phyloP scores from a whole-genome alignment of 2,329 filamentous ascomycete species.

The Metarhizium anisopliae region DNA sequence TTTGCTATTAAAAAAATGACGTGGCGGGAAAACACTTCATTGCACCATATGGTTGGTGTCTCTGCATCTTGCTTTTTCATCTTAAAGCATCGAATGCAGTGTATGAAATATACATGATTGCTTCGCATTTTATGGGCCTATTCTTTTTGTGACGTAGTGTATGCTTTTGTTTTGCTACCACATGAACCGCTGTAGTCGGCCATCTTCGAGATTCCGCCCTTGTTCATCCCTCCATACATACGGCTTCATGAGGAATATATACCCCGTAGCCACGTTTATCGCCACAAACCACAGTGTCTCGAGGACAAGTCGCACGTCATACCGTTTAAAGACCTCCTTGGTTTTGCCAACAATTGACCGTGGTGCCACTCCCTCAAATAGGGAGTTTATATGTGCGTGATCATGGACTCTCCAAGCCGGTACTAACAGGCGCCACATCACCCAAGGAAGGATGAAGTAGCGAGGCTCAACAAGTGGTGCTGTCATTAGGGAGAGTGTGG shows the following conservation, averaged over 20 bases:
- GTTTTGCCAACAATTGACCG: conserved; percentile 1
- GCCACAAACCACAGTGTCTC: conserved; percentile 63
- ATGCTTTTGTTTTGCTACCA: conserved; percentile 42
- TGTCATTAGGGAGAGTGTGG: conserved; percentile 70
- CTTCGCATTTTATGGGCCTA: background rate
- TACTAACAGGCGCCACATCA: conserved; percentile 80
- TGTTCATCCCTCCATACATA: conserved; percentile 56
- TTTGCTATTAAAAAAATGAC: background rate
- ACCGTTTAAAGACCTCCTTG: conserved; percentile 7
- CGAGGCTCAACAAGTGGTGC: conserved; percentile 90
- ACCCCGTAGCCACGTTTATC: conserved; percentile 59
- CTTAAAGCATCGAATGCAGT: background rate
- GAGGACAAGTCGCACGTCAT: conserved; percentile 39
- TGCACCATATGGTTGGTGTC: background rate
- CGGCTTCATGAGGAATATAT: conserved; percentile 59
- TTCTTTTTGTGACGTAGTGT: background rate
- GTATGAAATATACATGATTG: background rate
- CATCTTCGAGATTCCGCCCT: conserved; percentile 43
- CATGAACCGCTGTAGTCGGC: conserved; percentile 67
- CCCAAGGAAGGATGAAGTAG: conserved; percentile 93
- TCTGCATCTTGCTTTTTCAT: background rate
- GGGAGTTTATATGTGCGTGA: conserved; percentile 3
- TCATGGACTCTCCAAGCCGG: conserved; percentile 37
- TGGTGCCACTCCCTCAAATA: background rate
- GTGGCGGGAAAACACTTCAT: background rate